Evolutionary conservation across 2,329 filamentous ascomycete species (phyloP), one percentile per base, ranked within the genome.

Genomic region (Kalaharituber pfeilii): DNA sequence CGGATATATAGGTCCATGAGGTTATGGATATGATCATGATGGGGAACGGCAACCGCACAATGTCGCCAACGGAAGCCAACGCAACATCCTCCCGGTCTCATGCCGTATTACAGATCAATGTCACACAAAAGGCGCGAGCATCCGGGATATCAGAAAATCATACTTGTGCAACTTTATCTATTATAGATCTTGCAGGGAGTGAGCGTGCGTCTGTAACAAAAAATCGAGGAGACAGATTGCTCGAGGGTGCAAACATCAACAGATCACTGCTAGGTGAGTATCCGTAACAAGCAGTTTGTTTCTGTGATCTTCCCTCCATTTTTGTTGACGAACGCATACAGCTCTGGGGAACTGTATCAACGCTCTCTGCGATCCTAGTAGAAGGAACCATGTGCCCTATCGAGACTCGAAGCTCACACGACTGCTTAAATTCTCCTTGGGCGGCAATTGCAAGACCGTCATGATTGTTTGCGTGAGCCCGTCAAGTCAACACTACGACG

Each of bases 391-490:
- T 68, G 84, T 98, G 13, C 91, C 91, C 0, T 98, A 98, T 71
- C 80, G 91, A 63, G 96, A 98, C 71, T 96, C 89, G 60, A 98
- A 96, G 66, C 80, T 98, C 53, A 98, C 91, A 0, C 81, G 91
- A 52, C 74, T 98, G 3, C 77, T 98, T 53, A 98, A 98, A 65
- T 98, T 98, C 70, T 94, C 89, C 0, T 78, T 98, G 0, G 91
- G 91, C 27, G 91, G 91, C 2, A 98, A 98, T 69, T 98, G 91
- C 75, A 93, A 88, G 70, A 98, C 91, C 0, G 91, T 98, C 67
- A 98, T 98, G 91, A 96, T 98, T 67, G 91, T 98, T 25, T 98
- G 91, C 65, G 86, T 98, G 53, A 95, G 88, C 62, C 91, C 91
- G 1, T 95, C 87, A 0, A 96, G 91, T 65, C 84, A 85, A 4